A percentile compares a stretch with the other conserved stretches of the same genome.
Evolutionary conservation across 2,329 filamentous ascomycete genomes (phyloP).

Genomic region (Fusarium anguioides): DNA sequence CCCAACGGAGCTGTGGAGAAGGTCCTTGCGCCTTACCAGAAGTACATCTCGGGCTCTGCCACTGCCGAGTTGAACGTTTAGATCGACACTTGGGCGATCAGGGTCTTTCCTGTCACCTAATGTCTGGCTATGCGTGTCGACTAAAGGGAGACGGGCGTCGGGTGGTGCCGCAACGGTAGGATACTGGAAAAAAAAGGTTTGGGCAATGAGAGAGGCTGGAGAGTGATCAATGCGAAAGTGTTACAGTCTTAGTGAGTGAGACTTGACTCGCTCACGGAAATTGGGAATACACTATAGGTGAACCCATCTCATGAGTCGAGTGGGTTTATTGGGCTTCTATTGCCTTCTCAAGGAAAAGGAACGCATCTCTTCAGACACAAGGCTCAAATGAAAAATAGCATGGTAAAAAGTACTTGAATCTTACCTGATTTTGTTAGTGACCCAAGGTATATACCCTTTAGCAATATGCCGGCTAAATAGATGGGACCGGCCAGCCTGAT

Average conservation of each 20-base stretch:
- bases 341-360: slow-evolving; percentile 6
- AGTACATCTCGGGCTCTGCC: no score
- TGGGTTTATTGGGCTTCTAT: slow-evolving; percentile 19
- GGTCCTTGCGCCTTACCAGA: no score
- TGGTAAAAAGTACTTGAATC: no score
- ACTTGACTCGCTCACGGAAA: background rate
- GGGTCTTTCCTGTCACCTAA: slow-evolving; percentile 69
- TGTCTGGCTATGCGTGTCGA: no score
- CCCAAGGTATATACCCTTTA: no score
- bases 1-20: no score
- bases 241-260: slow-evolving; percentile 46
- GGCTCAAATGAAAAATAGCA: no score
- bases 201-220: slow-evolving; percentile 71
- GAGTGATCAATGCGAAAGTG: slow-evolving; percentile 59
- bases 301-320: background rate
- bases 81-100: no score
- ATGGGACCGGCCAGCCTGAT: slow-evolving; percentile 8
- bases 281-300: slow-evolving; percentile 7
- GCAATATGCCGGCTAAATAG: no score
- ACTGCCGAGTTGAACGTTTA: no score
- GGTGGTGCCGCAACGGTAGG: slow-evolving; percentile 68
- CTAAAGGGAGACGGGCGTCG: slow-evolving; percentile 68
- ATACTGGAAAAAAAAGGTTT: slow-evolving; percentile 76
- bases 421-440: no score
- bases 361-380: no score